Conservation (phyloP, 2,329 filamentous ascomycete species). For the Fusarium sp. region DNA sequence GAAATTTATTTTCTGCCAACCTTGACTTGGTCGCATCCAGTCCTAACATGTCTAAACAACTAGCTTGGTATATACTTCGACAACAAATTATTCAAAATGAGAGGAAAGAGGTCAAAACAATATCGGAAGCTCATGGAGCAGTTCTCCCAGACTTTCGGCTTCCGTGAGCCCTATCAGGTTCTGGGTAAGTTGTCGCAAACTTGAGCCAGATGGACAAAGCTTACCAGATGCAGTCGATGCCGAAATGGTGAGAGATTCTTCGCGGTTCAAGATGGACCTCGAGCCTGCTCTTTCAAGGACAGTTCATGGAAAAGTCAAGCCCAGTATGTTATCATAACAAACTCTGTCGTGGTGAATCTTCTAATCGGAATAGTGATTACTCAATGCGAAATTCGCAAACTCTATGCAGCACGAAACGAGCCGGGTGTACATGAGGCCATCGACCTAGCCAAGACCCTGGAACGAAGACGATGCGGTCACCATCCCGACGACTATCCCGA, state of each 20-base stretch:
- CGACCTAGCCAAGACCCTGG: conserved; percentile 78
- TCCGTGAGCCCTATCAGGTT: conserved; percentile 94
- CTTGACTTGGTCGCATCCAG: conserved; percentile 19
- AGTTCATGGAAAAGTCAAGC: conserved; percentile 88
- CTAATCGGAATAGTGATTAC: conserved; percentile 73
- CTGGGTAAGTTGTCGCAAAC: conserved; percentile 63
- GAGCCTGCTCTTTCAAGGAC: conserved; percentile 80
- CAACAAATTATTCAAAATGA: conserved; percentile 51
- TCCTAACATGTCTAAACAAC: conserved; percentile 2
- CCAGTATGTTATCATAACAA: conserved; percentile 64
- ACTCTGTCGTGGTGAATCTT: neutral
- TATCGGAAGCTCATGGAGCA: conserved; percentile 90
- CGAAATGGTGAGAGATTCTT: conserved; percentile 83
- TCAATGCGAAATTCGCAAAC: conserved; percentile 82
- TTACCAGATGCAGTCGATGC: conserved; percentile 73
- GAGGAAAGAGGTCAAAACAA: conserved; percentile 65
- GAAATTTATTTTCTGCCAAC: conserved; percentile 52
- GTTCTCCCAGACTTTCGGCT: conserved; percentile 87
- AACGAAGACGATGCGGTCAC: conserved; percentile 83
- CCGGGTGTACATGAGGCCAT: conserved; percentile 71
- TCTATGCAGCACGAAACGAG: conserved; percentile 73
- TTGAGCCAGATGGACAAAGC: conserved; percentile 16
- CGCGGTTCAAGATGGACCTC: conserved; percentile 91
- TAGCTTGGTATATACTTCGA: neutral
- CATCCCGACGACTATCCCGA: conserved; percentile 77